Base-by-base conservation (phyloP, 2,329 filamentous ascomycete genomes). In the Colletotrichum abscissum region DNA sequence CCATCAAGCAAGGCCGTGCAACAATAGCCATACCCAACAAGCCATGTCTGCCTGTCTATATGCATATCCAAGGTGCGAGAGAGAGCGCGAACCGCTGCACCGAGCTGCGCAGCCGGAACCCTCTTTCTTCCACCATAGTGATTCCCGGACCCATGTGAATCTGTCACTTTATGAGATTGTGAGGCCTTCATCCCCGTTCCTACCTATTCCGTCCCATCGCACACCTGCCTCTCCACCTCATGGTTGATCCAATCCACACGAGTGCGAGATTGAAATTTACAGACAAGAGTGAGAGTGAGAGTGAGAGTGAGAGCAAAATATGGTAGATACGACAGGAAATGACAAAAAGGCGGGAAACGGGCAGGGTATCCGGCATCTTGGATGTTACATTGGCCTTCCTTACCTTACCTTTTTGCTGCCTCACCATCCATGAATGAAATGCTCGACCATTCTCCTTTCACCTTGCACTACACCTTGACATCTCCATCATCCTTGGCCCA, bases 301-400 rank as follows among this genome's bases (percentile, higher is more conserved):
- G 5, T 42, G 14, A 42, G 12, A 16, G 19, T 35, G 6, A 19
- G 42, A 64, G 54, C 69, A 33, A 56, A 26, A 52, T 49, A 26
- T 26, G 24, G 24, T 4, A 19, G 6, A 49, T 14, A 1, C 7
- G 24, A 7, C 42, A 33, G 28, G 24, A 19, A 58, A 28, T 14
- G 56, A 12, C 14, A 26, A 22, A 8, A 67, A 11, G 38, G 12
- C 52, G 22, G 30, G 35, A 74, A 77, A 77, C 76, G 76, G 76
- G 76, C 76, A 73, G 75, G 38, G 38, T 14, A 42, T 14, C 57
- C 46, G 77, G 24, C 67, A 64, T 72, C 67, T 60, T 74, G 63
- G 58, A 68, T 68, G 28, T 69, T 19, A 72, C 64, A 30, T 65
- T 72, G 55, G 24, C 24, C 24, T 26, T 26, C 24, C 24, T 26